Base-by-base conservation (phyloP, 345 rosid genomes). In the Ceriops decandra region DNA sequence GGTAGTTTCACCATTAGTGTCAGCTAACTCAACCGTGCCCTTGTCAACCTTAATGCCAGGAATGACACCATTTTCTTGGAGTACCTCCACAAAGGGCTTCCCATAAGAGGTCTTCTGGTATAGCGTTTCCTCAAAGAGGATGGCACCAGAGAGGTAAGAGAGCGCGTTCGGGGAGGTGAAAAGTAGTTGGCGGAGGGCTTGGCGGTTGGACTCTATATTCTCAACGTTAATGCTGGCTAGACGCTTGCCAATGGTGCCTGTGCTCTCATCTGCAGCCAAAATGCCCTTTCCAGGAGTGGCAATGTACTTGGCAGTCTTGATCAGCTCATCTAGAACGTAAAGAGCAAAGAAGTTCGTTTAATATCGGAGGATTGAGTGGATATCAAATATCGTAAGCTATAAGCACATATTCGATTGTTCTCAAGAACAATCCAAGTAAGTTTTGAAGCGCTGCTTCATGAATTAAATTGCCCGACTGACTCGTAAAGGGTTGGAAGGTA, bases 21-120 rank as follows among this genome's bases (percentile, higher is more conserved):
- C 97, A 2, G 96, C 91, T 47, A 91, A 66, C 4, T 89, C 95
- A 21, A 93, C 96, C 0, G 87, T 87, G 36, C 98, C 98, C 85
- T 89, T 91, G 80, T 93, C 98, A 27, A 93, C 98, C 82, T 93
- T 93, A 75, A 93, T 91, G 17, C 98, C 97, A 0, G 98, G 91
- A 70, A 91, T 58, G 19, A 93, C 96, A 21, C 78, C 84, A 74
- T 87, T 87, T 31, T 91, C 92, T 77, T 83, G 86, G 76, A 93
- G 96, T 76, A 91, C 79, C 30, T 89, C 90, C 30, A 93, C 96
- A 33, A 91, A 93, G 61, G 85, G 95, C 69, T 89, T 89, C 60
- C 97, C 97, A 5, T 80, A 88, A 27, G 79, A 69, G 20, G 93
- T 82, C 62, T 85, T 93, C 85, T 93, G 97, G 70, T 93, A 89